Evolutionary conservation across 495 filamentous ascomycete genomes (phyloP).

Genomic region (Extremus antarcticus): DNA sequence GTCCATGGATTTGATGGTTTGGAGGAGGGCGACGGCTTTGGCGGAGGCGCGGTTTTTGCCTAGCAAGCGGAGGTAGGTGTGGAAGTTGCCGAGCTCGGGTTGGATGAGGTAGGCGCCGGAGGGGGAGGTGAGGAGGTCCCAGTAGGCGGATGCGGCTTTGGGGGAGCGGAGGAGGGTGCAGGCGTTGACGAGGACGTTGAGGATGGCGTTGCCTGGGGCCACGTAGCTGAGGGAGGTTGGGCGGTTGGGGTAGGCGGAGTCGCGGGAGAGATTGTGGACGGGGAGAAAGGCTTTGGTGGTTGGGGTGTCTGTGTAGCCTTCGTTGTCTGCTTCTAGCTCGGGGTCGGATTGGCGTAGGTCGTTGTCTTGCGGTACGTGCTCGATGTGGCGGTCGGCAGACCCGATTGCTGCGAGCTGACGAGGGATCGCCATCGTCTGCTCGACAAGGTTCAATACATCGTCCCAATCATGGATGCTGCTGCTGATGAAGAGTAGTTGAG

Average conservation of each 20-base stretch:
- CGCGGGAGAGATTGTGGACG: slow-evolving; percentile 14
- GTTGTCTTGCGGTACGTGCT: slow-evolving; percentile 17
- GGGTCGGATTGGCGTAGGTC: background rate
- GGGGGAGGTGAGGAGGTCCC: slow-evolving; percentile 51
- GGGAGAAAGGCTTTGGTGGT: slow-evolving; percentile 13
- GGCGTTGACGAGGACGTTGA: slow-evolving; percentile 57
- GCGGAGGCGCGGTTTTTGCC: slow-evolving; percentile 49
- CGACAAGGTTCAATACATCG: slow-evolving; percentile 57
- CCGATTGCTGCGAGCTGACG: slow-evolving; percentile 32
- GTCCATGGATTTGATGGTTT: slow-evolving; percentile 31
- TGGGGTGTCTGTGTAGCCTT: slow-evolving; percentile 4
- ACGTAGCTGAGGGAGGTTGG: slow-evolving; percentile 34
- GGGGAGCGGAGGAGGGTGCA: slow-evolving; percentile 42
- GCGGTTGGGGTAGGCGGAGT: background rate
- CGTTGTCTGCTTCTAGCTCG: slow-evolving; percentile 14
- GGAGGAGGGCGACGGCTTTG: slow-evolving; percentile 43
- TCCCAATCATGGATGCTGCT: slow-evolving; percentile 48
- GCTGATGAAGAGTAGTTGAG: slow-evolving; percentile 52
- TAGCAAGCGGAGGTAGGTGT: slow-evolving; percentile 57
- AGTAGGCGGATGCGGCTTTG: slow-evolving; percentile 51
- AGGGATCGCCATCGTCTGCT: slow-evolving; percentile 67
- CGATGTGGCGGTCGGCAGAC: slow-evolving; percentile 9
- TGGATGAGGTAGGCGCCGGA: slow-evolving; percentile 36
- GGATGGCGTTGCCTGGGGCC: slow-evolving; percentile 50
- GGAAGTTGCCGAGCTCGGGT: slow-evolving; percentile 60